Conservation (phyloP, 108 stramenopile genomes). For the Skeletonema marinoi region DNA sequence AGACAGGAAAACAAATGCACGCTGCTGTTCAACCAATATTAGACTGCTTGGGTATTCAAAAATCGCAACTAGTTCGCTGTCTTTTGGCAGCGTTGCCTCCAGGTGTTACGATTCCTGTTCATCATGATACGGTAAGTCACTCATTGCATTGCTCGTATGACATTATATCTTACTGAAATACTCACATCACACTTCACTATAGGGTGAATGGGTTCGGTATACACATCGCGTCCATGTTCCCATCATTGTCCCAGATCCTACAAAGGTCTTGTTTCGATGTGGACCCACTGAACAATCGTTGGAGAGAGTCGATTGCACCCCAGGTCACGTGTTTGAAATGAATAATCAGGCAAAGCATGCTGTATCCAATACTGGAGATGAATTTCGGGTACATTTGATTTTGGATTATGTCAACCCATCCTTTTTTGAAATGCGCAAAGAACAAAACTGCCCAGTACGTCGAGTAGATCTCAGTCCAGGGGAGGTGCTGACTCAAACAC, state of each 20-base stretch:
- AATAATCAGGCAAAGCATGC: conserved; percentile 97
- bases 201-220: conserved; percentile 91
- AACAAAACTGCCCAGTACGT: conserved; percentile 21
- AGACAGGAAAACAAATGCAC: conserved; percentile 47
- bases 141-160: too few species aligned
- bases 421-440: conserved; percentile 22
- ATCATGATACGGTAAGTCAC: conserved; percentile 85
- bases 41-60: conserved; percentile 53
- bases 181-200: too few species aligned
- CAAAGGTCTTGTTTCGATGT: conserved; percentile 85
- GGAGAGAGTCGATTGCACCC: conserved; percentile 79
- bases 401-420: conserved; percentile 90
- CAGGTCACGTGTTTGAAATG: conserved; percentile 96
- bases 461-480: conserved; percentile 72
- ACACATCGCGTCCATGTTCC: conserved; percentile 98
- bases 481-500: conserved; percentile 87
- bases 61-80: conserved; percentile 77
- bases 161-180: too few species aligned
- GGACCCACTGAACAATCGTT: conserved; percentile 72
- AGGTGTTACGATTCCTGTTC: conserved; percentile 93
- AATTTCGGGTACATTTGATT: conserved; percentile 92
- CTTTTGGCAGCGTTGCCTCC: conserved; percentile 95
- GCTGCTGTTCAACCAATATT: conserved; percentile 81
- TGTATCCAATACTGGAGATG: conserved; percentile 79
- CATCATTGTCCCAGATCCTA: conserved; percentile 72